phyloP scores from a whole-genome alignment of 306 rosid species.

The Casuarina cunninghamiana region DNA sequence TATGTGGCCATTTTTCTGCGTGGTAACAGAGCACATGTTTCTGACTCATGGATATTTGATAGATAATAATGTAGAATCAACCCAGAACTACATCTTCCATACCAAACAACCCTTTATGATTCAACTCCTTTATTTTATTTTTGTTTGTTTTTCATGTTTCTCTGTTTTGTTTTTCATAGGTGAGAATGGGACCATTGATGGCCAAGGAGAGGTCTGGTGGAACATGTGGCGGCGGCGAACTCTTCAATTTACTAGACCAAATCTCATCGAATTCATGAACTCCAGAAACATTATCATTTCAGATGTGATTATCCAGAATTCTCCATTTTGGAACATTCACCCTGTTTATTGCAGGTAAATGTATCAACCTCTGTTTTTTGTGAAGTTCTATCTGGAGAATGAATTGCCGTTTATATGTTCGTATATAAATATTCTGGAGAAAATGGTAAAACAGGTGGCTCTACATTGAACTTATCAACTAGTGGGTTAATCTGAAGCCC shows the following conservation, averaged over 20 bases:
- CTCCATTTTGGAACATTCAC: slow-evolving; percentile 97
- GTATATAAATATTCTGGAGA: not conserved
- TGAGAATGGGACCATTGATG: slow-evolving; percentile 92
- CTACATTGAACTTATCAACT: not conserved
- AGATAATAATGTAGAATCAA: not conserved
- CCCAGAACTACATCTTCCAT: slow-evolving; percentile 3
- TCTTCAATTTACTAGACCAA: slow-evolving; percentile 82
- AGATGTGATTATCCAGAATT: slow-evolving; percentile 69
- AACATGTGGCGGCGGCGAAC: slow-evolving; percentile 95
- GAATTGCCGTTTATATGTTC: not conserved
- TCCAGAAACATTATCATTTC: slow-evolving; percentile 73
- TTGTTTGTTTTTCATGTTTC: not conserved
- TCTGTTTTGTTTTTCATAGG: slow-evolving; percentile 29
- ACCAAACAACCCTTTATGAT: not conserved
- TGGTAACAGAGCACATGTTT: not conserved
- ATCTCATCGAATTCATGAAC: slow-evolving; percentile 75
- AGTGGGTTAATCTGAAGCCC: not conserved
- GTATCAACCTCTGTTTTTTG: not conserved
- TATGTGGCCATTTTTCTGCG: not conserved
- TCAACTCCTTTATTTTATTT: not conserved
- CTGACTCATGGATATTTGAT: not conserved
- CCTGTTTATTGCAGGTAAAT: slow-evolving; percentile 91
- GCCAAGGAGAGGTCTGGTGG: slow-evolving; percentile 96
- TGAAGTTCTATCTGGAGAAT: not conserved
- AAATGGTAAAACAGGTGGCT: not conserved